These are phyloP conservation scores for Diaporthe citrichinensis DNA, from an alignment of 2,329 filamentous ascomycete genomes.

Conservation along the genomic window DNA sequence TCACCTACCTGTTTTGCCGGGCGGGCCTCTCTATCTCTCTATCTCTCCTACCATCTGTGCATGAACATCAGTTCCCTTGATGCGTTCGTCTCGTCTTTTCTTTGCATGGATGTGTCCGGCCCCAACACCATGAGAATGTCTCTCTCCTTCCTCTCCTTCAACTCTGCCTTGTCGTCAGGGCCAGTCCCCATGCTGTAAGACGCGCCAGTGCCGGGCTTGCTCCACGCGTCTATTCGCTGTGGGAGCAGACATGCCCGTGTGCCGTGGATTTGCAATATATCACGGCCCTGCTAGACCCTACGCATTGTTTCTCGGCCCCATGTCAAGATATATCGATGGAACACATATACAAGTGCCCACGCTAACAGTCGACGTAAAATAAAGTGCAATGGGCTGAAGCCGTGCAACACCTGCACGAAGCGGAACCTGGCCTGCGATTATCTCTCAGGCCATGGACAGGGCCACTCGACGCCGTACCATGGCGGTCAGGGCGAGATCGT, in stretches of 20 bases:
- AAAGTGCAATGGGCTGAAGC: conserved; percentile 72
- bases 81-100: neutral
- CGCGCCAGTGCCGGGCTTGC: neutral
- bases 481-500: conserved; percentile 50
- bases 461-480: conserved; percentile 43
- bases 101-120: neutral
- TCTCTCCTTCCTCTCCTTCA: neutral
- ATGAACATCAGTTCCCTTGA: neutral
- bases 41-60: neutral
- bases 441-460: conserved; percentile 46
- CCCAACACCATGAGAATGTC: neutral
- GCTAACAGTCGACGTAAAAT: conserved; percentile 36
- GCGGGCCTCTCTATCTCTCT: neutral
- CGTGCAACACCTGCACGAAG: conserved; percentile 72
- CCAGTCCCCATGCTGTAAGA: neutral
- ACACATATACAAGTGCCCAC: neutral
- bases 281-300: neutral
- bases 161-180: neutral
- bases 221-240: neutral
- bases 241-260: neutral
- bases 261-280: neutral
- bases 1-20: neutral
- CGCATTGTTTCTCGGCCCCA: neutral
- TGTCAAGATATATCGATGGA: neutral
- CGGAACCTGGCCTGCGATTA: conserved; percentile 63